phyloP scores from a whole-genome alignment of 352 stramenopile genomes.

The Blastocystis sp. region DNA sequence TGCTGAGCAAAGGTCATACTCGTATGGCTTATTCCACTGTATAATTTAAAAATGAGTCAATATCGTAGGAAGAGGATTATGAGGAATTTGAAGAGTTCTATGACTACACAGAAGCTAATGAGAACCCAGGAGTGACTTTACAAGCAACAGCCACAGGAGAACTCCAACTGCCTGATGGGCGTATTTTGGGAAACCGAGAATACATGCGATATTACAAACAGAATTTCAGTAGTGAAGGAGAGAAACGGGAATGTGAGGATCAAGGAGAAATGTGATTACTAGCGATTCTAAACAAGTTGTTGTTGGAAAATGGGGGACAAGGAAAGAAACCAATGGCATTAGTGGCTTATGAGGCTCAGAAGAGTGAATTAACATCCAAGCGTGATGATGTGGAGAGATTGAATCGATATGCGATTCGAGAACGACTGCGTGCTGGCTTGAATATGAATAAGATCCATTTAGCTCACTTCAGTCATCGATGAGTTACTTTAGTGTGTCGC shows the following conservation, averaged over 20 bases:
- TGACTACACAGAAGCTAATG: constrained; percentile 66
- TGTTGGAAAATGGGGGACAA: background rate
- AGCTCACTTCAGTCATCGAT: constrained; percentile 60
- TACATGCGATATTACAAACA: constrained; percentile 82
- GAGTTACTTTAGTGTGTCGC: background rate
- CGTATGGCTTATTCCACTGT: constrained; percentile 78
- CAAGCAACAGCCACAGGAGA: constrained; percentile 73
- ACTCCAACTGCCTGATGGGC: constrained; percentile 75
- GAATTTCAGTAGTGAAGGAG: constrained; percentile 74
- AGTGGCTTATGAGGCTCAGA: constrained; percentile 12
- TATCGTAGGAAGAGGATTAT: constrained; percentile 67
- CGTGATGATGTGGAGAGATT: constrained; percentile 28
- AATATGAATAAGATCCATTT: constrained; percentile 63
- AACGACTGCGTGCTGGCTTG: constrained; percentile 43
- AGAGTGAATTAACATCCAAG: background rate
- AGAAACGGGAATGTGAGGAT: constrained; percentile 8
- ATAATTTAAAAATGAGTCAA: constrained; percentile 64
- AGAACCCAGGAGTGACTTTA: constrained; percentile 52
- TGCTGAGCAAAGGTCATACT: constrained; percentile 80
- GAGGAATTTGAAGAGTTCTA: constrained; percentile 72
- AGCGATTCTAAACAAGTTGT: constrained; percentile 10
- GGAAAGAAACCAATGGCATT: background rate
- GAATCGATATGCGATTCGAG: constrained; percentile 33
- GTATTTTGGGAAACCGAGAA: constrained; percentile 77
- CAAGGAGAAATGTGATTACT: background rate